Evolutionary conservation across 2,329 filamentous ascomycete genomes (phyloP).

Genomic region (Ophiostoma pallidulum): DNA sequence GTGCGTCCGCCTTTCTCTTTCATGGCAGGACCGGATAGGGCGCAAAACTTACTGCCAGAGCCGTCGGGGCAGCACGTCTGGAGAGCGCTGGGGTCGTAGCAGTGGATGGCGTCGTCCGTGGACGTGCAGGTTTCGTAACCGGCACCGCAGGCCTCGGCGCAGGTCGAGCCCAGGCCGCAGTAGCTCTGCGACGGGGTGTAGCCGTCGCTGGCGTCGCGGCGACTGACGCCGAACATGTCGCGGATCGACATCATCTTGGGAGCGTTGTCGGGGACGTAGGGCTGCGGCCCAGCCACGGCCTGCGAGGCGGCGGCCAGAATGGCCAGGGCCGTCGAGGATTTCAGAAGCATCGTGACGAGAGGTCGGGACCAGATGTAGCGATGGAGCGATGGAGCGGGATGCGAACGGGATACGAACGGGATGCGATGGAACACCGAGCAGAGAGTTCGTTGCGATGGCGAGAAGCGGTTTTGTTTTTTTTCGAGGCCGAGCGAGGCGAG

Average conservation of each 20-base stretch:
- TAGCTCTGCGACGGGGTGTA: conserved; percentile 40
- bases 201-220: conserved; percentile 33
- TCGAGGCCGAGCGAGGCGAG: neutral
- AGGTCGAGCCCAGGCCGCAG: conserved; percentile 42
- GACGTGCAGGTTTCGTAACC: conserved; percentile 41
- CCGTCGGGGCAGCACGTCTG: conserved; percentile 50
- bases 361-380: neutral
- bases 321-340: conserved; percentile 31
- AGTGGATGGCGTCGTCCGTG: conserved; percentile 42
- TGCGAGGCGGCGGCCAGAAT: conserved; percentile 33
- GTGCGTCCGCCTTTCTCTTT: too few species aligned
- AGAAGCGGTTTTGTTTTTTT: too few species aligned
- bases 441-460: too few species aligned
- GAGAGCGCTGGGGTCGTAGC: conserved; percentile 42
- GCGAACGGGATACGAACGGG: too few species aligned
- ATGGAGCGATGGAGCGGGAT: neutral
- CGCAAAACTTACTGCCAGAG: conserved; percentile 42
- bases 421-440: too few species aligned
- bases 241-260: conserved; percentile 27
- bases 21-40: too few species aligned
- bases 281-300: conserved; percentile 25
- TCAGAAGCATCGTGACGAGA: conserved; percentile 33
- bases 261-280: conserved; percentile 24
- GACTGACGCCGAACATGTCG: conserved; percentile 32
- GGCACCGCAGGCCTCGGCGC: conserved; percentile 45